These are phyloP conservation scores for Abelmoschus esculentus DNA, from an alignment of 345 rosid species.

Conservation along the genomic window DNA sequence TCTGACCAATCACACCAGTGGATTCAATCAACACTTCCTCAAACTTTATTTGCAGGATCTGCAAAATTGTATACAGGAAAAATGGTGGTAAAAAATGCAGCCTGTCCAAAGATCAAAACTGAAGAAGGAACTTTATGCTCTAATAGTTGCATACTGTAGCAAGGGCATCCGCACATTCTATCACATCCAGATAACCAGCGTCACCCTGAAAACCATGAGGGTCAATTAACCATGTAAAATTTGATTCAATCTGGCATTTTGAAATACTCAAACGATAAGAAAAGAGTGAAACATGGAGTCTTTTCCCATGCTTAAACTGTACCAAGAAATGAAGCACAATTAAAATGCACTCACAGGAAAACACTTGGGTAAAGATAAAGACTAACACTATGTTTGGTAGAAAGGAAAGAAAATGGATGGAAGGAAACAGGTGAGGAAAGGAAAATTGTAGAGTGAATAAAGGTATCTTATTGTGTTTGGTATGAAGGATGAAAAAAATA, in stretches of 20 bases:
- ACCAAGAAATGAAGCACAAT: neutral
- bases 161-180: conserved; percentile 66
- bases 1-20: conserved; percentile 89
- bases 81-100: neutral
- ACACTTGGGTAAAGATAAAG: neutral
- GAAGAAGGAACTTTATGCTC: neutral
- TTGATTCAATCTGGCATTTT: conserved; percentile 3
- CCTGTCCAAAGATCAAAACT: conserved; percentile 4
- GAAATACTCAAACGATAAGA: neutral
- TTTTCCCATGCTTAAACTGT: neutral
- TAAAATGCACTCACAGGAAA: neutral
- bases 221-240: conserved; percentile 13
- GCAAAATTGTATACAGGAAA: conserved; percentile 12
- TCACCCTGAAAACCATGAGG: conserved; percentile 60
- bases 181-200: conserved; percentile 76
- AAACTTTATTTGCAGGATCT: conserved; percentile 56
- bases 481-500: too few relatives aligned
- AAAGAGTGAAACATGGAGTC: neutral
- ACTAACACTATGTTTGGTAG: neutral
- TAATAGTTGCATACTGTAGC: conserved; percentile 40
- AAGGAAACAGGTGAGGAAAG: neutral
- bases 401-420: neutral
- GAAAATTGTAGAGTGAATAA: neutral
- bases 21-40: conserved; percentile 80
- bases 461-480: too few relatives aligned